Evolutionary conservation across 2,329 filamentous ascomycete species (phyloP).

Genomic region (Metarhizium guizhouense): DNA sequence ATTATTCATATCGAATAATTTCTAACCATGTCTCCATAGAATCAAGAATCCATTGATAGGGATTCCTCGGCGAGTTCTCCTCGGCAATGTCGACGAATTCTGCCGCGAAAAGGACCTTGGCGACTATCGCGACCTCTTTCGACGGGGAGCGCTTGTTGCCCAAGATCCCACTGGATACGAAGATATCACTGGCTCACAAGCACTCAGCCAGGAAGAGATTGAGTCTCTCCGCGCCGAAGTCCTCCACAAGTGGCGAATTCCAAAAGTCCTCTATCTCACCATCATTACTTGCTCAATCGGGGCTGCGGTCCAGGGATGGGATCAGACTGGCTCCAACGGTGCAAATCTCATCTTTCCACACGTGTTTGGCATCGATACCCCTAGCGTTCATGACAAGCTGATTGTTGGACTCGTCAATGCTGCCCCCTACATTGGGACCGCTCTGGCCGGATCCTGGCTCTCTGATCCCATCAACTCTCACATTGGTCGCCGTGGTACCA

Average conservation of each 20-base stretch:
- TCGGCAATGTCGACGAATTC: slow-evolving; percentile 51
- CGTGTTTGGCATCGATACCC: slow-evolving; percentile 35
- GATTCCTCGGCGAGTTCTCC: slow-evolving; percentile 39
- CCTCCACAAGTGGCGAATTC: slow-evolving; percentile 59
- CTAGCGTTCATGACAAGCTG: slow-evolving; percentile 28
- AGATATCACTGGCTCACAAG: slow-evolving; percentile 44
- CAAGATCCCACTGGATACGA: slow-evolving; percentile 59
- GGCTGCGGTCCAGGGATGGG: slow-evolving; percentile 63
- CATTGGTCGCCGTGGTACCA: slow-evolving; percentile 39
- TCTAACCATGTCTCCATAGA: slow-evolving; percentile 16
- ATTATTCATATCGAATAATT: neutral
- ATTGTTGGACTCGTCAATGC: slow-evolving; percentile 62
- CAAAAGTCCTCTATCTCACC: slow-evolving; percentile 54
- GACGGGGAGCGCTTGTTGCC: slow-evolving; percentile 65
- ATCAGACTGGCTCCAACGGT: slow-evolving; percentile 55
- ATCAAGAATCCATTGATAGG: slow-evolving; percentile 43
- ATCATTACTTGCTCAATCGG: slow-evolving; percentile 61
- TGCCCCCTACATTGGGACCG: slow-evolving; percentile 40
- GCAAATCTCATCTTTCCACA: slow-evolving; percentile 53
- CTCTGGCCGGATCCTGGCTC: slow-evolving; percentile 51
- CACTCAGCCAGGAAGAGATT: slow-evolving; percentile 52
- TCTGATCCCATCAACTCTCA: slow-evolving; percentile 51
- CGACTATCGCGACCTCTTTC: slow-evolving; percentile 49
- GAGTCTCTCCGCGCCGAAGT: slow-evolving; percentile 51
- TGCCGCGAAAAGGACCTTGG: slow-evolving; percentile 48